Evolutionary conservation across 352 stramenopile genomes (phyloP), one percentile per base, ranked within the genome.

Genomic region (Pythium utonaiense): DNA sequence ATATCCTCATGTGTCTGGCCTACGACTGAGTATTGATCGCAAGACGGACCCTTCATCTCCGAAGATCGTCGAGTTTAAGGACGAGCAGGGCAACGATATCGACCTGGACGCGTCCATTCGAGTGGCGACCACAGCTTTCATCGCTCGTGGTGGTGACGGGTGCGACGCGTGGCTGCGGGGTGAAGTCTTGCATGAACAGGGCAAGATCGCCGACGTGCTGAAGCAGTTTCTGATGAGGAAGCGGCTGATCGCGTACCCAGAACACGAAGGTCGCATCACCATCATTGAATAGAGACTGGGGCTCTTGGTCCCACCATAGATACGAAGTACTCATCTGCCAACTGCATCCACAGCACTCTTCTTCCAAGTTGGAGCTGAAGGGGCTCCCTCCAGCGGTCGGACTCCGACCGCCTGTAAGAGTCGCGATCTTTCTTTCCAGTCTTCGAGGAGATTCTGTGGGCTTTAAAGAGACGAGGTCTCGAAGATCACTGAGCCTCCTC

Each of bases 71-170:
- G 66, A 68, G 30, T 83, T 90, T 52, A 58, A 69, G 45, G 62
- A 86, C 52, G 72, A 80, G 27, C 62, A 58, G 21, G 81, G 70
- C 17, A 56, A 86, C 31, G 65, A 71, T 6, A 66, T 91, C 28
- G 75, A 91, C 53, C 52, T 82, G 63, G 73, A 88, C 22, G 41
- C 58, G 19, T 67, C 70, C 54, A 57, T 94, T 53, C 64, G 80
- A 9, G 78, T 96, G 47, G 87, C 80, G 17, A 93, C 88, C 6
- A 91, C 87, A 38, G 81, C 81, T 51, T 96, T 95, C 60, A 81
- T 95, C 28, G 77, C 81, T 22, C 71, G 73, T 19, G 87, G 87
- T 1, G 82, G 83, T 25, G 87, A 96, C 52, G 85, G 83, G 6
- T 94, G 83, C 47, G 77, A 73, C 19, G 74, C 82, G 21, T 96